Base-by-base conservation (phyloP, 2,329 filamentous ascomycete species). In the Domatiomyces globalis region DNA sequence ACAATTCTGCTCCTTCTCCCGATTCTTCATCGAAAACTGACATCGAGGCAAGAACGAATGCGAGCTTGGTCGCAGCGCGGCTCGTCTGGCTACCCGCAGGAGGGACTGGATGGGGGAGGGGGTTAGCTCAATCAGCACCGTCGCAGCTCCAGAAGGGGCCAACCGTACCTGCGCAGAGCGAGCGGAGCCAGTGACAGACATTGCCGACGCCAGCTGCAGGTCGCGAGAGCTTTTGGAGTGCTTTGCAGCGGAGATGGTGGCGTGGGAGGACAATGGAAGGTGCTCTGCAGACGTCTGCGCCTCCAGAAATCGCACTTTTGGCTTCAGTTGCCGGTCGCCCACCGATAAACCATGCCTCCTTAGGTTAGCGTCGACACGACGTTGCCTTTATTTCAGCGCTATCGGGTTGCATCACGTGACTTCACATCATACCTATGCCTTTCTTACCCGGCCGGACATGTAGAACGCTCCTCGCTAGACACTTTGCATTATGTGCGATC, bases 51-150 rank as follows among this genome's bases (percentile, higher is more conserved):
- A 52, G 18, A 56, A 54, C 19, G 57, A 49, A 49, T 54, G 48
- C 18, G 53, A 45, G 27, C 51, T 18, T 42, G 50, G 54, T 5
- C 48, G 47, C 52, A 46, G 48, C 53, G 52, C 51, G 43, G 54
- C 52, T 46, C 54, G 52, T 51, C 54, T 54, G 47, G 58, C 51
- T 50, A 56, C 54, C 43, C 57, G 59, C 53, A 59, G 52, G 45
- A 61, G 50, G 50, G 56, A 55, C 59, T 61, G 54, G 55, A 55
- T 58, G 58, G 54, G 19, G 39, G 15, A 43, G 43, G 43, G 43
- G 43, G 43, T 45, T 27, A 45, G 43, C 22, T 45, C 2, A 8
- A 27, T 20, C 10, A 25, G n/a, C 19, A 45, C 2, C n/a, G n/a
- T 12, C 15, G 22, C 43, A 45, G 43, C 19, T 27, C 19, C 19